Conservation (phyloP, 1,139 yeast species). For the Kodamaea alishanica region DNA sequence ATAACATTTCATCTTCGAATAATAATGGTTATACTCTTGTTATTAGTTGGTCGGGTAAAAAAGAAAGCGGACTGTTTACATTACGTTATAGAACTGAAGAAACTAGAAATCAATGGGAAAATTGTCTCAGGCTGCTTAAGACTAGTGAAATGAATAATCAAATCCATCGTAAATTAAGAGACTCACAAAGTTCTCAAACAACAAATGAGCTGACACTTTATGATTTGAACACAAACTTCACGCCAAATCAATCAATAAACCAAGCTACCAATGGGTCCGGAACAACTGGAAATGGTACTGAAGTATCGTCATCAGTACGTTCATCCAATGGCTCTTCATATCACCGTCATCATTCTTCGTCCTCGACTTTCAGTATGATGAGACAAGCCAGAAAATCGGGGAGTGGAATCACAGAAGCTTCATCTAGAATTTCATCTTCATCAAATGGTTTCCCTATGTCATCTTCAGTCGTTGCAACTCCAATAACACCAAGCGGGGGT, state of each 20-base stretch:
- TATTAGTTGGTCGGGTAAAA: constrained; percentile 75
- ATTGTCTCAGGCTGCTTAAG: constrained; percentile 47
- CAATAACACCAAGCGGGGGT: constrained; percentile 7
- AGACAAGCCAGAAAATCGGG: constrained; percentile 27
- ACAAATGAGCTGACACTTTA: constrained; percentile 25
- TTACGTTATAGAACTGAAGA: constrained; percentile 70
- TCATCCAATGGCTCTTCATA: constrained; percentile 29
- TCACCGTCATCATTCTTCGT: constrained; percentile 44
- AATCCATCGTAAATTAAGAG: constrained; percentile 37
- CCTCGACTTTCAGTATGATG: constrained; percentile 48
- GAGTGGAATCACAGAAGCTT: constrained; percentile 17
- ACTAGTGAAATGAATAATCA: constrained; percentile 42
- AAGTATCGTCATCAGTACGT: constrained; percentile 20
- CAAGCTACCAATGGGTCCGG: constrained; percentile 7
- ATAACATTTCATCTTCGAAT: constrained; percentile 46
- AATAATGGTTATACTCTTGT: constrained; percentile 52
- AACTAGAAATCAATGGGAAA: constrained; percentile 66
- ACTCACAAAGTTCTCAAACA: constrained; percentile 32
- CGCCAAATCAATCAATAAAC: constrained; percentile 12
- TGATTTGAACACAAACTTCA: constrained; percentile 10
- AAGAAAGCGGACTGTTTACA: constrained; percentile 72
- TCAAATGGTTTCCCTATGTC: constrained; percentile 7
- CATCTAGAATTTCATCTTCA: constrained; percentile 11
- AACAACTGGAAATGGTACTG: constrained; percentile 6
- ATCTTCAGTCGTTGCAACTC: constrained; percentile 5